Evolutionary conservation across 2,329 filamentous ascomycete genomes (phyloP).

Genomic region (Xylaria sp.): DNA sequence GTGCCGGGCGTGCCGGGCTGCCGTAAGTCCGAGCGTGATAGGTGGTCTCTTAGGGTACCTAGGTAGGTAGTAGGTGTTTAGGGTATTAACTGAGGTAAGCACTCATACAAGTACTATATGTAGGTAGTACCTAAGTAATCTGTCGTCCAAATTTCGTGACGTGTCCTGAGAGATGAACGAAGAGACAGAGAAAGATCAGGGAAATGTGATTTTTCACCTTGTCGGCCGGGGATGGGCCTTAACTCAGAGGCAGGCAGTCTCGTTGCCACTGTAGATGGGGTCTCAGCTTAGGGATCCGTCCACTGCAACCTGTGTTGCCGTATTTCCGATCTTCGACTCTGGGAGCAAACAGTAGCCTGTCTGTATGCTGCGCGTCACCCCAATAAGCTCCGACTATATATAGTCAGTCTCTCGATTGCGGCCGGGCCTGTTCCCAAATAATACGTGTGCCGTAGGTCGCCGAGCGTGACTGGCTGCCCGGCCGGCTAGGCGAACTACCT

Average conservation of each 20-base stretch:
- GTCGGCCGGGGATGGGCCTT: not conserved
- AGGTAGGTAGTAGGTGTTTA: too few relatives aligned
- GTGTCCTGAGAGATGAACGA: not conserved
- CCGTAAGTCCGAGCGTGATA: constrained; percentile 17
- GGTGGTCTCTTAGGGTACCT: not conserved
- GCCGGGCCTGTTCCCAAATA: not conserved
- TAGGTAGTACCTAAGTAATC: not conserved
- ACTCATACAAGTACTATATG: too few relatives aligned
- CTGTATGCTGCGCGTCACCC: constrained; percentile 1
- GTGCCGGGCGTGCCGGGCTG: constrained; percentile 25
- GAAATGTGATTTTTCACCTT: not conserved
- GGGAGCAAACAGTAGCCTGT: constrained; percentile 16
- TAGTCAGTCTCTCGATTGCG: not conserved
- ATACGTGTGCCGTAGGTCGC: not conserved
- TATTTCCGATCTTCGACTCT: constrained; percentile 14
- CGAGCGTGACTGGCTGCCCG: constrained; percentile 15
- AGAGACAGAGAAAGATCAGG: not conserved
- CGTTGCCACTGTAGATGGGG: too few relatives aligned
- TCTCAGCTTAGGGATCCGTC: not conserved
- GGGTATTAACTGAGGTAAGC: not conserved
- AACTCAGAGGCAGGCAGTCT: not conserved
- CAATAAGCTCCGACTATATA: constrained; percentile 5
- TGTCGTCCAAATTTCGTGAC: too few relatives aligned
- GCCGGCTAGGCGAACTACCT: too few relatives aligned
- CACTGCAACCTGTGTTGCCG: constrained; percentile 3